Evolutionary conservation across 1,139 yeast genomes (phyloP).

Genomic region (Blastobotrys capitulatus): DNA sequence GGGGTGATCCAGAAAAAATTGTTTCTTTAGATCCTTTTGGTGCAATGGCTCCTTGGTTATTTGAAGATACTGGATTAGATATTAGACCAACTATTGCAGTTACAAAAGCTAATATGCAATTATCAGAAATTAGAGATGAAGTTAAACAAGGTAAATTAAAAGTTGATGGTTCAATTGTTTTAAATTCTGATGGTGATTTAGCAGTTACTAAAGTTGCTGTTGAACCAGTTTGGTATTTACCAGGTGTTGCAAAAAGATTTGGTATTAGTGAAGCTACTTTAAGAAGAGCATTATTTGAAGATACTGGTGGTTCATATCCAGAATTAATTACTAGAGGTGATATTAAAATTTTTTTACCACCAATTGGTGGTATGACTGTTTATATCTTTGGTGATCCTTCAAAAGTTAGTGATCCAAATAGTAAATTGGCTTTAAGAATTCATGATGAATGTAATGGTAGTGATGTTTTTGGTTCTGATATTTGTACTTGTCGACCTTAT

Average conservation of each 20-base stretch:
- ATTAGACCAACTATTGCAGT: slow-evolving; percentile 57
- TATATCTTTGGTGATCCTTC: slow-evolving; percentile 57
- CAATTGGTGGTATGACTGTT: slow-evolving; percentile 58
- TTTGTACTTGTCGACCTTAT: slow-evolving; percentile 62
- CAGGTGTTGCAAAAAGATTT: slow-evolving; percentile 58
- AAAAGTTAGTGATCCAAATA: slow-evolving; percentile 43
- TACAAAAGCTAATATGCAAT: slow-evolving; percentile 56
- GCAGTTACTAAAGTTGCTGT: slow-evolving; percentile 57
- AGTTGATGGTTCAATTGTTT: slow-evolving; percentile 53
- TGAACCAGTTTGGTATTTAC: slow-evolving; percentile 63
- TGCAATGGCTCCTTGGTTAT: slow-evolving; percentile 55
- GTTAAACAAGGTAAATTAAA: slow-evolving; percentile 45
- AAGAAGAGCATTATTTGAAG: slow-evolving; percentile 53
- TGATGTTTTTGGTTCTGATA: slow-evolving; percentile 61
- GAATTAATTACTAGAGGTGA: slow-evolving; percentile 59
- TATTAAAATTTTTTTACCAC: slow-evolving; percentile 55
- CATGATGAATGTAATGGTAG: slow-evolving; percentile 64
- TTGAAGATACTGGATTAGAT: slow-evolving; percentile 43
- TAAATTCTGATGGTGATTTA: slow-evolving; percentile 52
- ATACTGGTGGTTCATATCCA: slow-evolving; percentile 62
- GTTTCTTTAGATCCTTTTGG: slow-evolving; percentile 61
- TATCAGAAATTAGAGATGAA: slow-evolving; percentile 50
- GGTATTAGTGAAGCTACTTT: slow-evolving; percentile 50
- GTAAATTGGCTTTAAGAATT: slow-evolving; percentile 48
- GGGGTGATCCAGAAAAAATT: slow-evolving; percentile 50